phyloP scores from a whole-genome alignment of 2,329 filamentous ascomycete species.

The Pleurostoma richardsiae region DNA sequence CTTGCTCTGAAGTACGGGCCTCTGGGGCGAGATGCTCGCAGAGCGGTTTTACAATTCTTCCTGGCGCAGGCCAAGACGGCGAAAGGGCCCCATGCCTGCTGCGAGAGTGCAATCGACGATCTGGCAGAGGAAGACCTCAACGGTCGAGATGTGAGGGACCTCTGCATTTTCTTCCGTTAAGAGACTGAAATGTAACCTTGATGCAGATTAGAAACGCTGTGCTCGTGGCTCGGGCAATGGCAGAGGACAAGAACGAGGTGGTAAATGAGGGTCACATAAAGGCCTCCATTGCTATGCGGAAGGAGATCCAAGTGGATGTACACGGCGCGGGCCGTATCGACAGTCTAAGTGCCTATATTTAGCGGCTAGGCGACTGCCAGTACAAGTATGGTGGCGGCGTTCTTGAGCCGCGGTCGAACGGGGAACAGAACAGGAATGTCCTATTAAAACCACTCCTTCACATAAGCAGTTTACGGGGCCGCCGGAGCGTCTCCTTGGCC shows the following conservation, averaged over 20 bases:
- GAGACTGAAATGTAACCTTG: background rate
- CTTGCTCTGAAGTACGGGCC: background rate
- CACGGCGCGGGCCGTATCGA: too few relatives aligned
- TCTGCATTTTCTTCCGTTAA: background rate
- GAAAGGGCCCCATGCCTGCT: background rate
- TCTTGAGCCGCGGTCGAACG: too few relatives aligned
- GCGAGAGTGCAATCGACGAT: background rate
- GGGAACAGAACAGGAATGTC: too few relatives aligned
- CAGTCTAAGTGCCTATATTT: too few relatives aligned
- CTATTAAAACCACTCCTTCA: too few relatives aligned
- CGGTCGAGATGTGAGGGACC: background rate
- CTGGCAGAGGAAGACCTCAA: background rate
- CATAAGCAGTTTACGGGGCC: too few relatives aligned
- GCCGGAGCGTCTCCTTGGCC: too few relatives aligned
- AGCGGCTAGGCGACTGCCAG: too few relatives aligned
- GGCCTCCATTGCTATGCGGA: background rate
- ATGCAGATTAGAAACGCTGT: background rate
- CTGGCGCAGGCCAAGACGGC: background rate
- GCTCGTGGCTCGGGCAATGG: background rate
- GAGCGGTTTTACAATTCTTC: background rate
- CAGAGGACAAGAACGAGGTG: background rate
- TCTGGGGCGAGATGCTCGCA: background rate
- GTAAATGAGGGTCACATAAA: background rate
- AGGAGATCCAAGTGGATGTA: background rate
- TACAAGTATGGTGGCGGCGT: too few relatives aligned